Base-by-base conservation (phyloP, 2,329 filamentous ascomycete species). In the Monosporascus sp. region DNA sequence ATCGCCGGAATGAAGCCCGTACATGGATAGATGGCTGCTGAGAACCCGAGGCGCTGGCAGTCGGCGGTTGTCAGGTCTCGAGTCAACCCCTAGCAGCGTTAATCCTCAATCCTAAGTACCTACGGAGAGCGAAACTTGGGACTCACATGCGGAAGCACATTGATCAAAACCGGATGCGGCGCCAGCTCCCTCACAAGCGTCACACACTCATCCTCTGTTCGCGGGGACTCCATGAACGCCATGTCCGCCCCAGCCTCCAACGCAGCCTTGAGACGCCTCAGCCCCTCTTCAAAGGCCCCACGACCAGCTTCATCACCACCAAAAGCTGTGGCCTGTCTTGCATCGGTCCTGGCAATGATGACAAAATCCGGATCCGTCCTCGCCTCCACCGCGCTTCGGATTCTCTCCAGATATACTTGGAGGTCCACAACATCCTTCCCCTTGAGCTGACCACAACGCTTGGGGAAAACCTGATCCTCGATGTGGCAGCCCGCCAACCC, bases 281-380 rank as follows among this genome's bases (percentile, higher is more conserved):
- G 59, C 1, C 77, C 75, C 56, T 78, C 78, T 4, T 78, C 76
- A 61, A 78, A 84, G 0, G 79, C 80, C 2, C 71, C 67, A 9
- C 7, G 26, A 27, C 26, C 26, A 27, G 26, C 26, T 8, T 27
- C 26, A 27, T 27, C 26, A 8, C 26, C 26, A 8, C 26, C 26
- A 8, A 27, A 27, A 27, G 26, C 7, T 8, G 26, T 27, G 3
- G 71, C 70, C 54, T 79, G 77, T 22, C 80, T 66, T 1, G 80
- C 77, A 59, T 84, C 81, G 2, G 80, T 84, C 26, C 81, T 72
- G 9, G 80, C 80, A 53, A 85, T 82, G 51, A 84, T 75, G n/a
- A 84, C 73, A 50, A 84, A 81, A 54, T 83, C 80, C 11, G 71
- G 68, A 6, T 67, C 69, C 45, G 72, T 64, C 43, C 72, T 66